These are phyloP conservation scores for Ceratocystis diversiconidia DNA, from an alignment of 2,329 filamentous ascomycete genomes.

Conservation along the genomic window DNA sequence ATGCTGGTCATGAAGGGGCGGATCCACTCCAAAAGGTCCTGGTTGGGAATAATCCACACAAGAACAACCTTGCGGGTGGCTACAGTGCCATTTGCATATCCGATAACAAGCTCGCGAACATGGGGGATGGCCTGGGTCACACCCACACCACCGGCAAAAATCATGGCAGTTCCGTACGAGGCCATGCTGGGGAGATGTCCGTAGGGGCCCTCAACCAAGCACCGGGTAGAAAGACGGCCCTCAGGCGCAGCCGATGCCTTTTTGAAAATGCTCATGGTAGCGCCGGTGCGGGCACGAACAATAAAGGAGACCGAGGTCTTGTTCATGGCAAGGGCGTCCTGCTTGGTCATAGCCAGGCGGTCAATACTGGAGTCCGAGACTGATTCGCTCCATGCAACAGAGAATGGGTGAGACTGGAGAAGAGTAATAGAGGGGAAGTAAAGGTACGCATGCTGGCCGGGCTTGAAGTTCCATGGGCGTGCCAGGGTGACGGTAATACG, in stretches of 20 bases:
- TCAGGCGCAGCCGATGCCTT: constrained; percentile 47
- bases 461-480: constrained; percentile 60
- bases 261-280: constrained; percentile 56
- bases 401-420: constrained; percentile 68
- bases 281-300: constrained; percentile 58
- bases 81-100: constrained; percentile 53
- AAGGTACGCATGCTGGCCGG: constrained; percentile 66
- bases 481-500: constrained; percentile 61
- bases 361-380: constrained; percentile 36
- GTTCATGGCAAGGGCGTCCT: constrained; percentile 44
- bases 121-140: constrained; percentile 69
- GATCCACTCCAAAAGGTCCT: constrained; percentile 73
- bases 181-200: constrained; percentile 56
- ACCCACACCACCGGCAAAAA: constrained; percentile 69
- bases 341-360: constrained; percentile 44
- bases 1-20: constrained; percentile 73
- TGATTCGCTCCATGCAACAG: constrained; percentile 63
- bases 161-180: constrained; percentile 63
- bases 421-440: constrained; percentile 60
- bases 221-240: constrained; percentile 47
- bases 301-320: constrained; percentile 57
- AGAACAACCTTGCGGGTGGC: constrained; percentile 58
- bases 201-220: constrained; percentile 64
- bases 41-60: constrained; percentile 66
- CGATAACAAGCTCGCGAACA: constrained; percentile 55